Evolutionary conservation across 192 early-diverging fungal genomes (phyloP).

Genomic region (Geranomyces variabilis): DNA sequence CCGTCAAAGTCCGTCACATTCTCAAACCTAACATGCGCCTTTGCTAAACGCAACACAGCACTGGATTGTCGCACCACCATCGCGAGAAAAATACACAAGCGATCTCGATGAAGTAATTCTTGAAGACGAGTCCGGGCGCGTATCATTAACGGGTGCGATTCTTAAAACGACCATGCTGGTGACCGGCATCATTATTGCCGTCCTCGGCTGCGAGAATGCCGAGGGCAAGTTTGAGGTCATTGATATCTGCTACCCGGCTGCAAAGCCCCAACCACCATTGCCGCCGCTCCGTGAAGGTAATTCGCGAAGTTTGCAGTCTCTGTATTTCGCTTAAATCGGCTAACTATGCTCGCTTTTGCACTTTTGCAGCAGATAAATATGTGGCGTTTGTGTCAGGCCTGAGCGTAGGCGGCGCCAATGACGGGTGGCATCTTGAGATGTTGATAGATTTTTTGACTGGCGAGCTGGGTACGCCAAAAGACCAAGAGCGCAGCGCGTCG

Average conservation of each 20-base stretch:
- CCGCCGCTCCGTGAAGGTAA: neutral
- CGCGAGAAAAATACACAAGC: conserved; percentile 68
- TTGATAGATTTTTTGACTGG: conserved; percentile 81
- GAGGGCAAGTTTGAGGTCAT: conserved; percentile 82
- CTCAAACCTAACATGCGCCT: too few species aligned
- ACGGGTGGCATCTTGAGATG: conserved; percentile 68
- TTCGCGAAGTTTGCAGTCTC: neutral
- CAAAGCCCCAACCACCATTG: conserved; percentile 49
- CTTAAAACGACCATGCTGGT: conserved; percentile 62
- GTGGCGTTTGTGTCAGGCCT: conserved; percentile 86
- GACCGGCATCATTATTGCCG: conserved; percentile 78
- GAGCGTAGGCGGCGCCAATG: conserved; percentile 58
- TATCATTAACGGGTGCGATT: conserved; percentile 69
- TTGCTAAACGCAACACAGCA: conserved; percentile 45
- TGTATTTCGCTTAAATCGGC: too few species aligned
- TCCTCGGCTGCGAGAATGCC: conserved; percentile 77
- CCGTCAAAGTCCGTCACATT: neutral
- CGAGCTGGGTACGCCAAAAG: conserved; percentile 63
- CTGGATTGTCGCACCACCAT: conserved; percentile 65
- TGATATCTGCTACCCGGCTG: conserved; percentile 77
- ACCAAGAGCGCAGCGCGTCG: conserved; percentile 56
- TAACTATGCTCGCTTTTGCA: too few species aligned
- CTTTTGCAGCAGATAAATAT: conserved; percentile 53
- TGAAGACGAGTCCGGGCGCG: conserved; percentile 93
- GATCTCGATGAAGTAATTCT: conserved; percentile 66